A percentile compares a stretch with the other conserved stretches of the same genome.
phyloP scores from a whole-genome alignment of 176 grass and related monocot genomes.

The Triticum timopheevii region DNA sequence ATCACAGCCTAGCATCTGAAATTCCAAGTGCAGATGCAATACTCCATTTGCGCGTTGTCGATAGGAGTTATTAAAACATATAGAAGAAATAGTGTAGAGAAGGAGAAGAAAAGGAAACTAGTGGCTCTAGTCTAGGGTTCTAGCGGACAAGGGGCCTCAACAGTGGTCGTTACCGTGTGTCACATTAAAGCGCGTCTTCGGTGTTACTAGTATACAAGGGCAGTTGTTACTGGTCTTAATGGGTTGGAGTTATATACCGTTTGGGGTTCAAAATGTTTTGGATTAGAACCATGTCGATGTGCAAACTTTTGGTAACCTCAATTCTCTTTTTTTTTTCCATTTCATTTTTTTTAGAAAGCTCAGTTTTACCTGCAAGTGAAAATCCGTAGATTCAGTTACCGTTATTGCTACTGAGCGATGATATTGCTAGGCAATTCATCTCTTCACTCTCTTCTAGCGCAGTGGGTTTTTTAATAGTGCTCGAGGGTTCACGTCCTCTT shows the following conservation, averaged over 20 bases:
- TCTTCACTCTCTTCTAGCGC: too few species aligned
- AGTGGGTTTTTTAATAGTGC: too few species aligned
- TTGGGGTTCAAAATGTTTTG: not conserved
- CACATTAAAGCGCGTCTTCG: not conserved
- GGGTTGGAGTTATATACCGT: not conserved
- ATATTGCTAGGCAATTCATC: too few species aligned
- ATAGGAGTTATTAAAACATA: constrained; percentile 25
- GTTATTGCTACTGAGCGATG: too few species aligned
- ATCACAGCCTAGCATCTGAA: constrained; percentile 9
- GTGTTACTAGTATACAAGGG: not conserved
- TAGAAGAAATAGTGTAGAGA: constrained; percentile 32
- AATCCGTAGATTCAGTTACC: not conserved
- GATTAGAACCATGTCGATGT: not conserved
- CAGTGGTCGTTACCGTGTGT: not conserved
- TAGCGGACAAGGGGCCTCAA: constrained; percentile 4
- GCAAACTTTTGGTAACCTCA: not conserved
- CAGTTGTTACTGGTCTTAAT: not conserved
- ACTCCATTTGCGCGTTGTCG: not conserved
- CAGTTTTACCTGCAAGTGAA: not conserved
- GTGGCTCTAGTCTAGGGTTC: constrained; percentile 14
- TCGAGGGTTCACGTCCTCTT: too few species aligned
- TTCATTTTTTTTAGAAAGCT: not conserved
- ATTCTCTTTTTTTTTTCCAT: not conserved
- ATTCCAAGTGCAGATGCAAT: not conserved
- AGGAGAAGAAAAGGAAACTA: not conserved